Conservation (phyloP, 192 early-diverging fungal genomes). For the Helicostylum pulchrum region DNA sequence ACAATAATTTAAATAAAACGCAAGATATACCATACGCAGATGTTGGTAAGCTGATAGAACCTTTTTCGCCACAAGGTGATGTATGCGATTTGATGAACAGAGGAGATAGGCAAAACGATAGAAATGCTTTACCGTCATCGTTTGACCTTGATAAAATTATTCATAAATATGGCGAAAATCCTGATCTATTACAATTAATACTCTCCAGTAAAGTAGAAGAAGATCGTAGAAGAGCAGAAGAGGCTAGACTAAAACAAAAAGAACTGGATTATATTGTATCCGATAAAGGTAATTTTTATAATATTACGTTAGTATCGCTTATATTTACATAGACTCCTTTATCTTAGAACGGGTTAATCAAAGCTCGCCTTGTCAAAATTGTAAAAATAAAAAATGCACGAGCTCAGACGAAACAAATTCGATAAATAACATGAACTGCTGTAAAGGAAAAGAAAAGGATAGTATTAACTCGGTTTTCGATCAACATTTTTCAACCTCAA, state of each 20-base stretch:
- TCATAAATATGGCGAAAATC: slow-evolving; percentile 37
- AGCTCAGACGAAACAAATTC: background rate
- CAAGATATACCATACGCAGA: slow-evolving; percentile 30
- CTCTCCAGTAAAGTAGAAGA: slow-evolving; percentile 50
- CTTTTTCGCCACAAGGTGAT: background rate
- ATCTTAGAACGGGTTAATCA: background rate
- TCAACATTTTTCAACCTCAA: background rate
- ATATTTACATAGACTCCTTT: background rate
- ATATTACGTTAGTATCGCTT: background rate
- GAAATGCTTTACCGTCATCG: background rate
- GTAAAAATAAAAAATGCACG: background rate
- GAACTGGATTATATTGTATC: slow-evolving; percentile 34
- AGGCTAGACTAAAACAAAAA: slow-evolving; percentile 43
- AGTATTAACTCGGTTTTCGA: background rate
- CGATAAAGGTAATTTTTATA: background rate
- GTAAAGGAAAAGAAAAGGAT: background rate
- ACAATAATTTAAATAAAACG: slow-evolving; percentile 28
- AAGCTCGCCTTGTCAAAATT: background rate
- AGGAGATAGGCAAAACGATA: background rate
- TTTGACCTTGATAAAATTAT: slow-evolving; percentile 47
- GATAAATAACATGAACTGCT: background rate
- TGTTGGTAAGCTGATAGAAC: background rate
- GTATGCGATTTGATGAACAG: background rate
- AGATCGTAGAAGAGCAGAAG: slow-evolving; percentile 47
- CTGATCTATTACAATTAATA: slow-evolving; percentile 46